These are phyloP conservation scores for Colletotrichum sp. DNA, from an alignment of 2,329 filamentous ascomycete genomes.

Conservation along the genomic window DNA sequence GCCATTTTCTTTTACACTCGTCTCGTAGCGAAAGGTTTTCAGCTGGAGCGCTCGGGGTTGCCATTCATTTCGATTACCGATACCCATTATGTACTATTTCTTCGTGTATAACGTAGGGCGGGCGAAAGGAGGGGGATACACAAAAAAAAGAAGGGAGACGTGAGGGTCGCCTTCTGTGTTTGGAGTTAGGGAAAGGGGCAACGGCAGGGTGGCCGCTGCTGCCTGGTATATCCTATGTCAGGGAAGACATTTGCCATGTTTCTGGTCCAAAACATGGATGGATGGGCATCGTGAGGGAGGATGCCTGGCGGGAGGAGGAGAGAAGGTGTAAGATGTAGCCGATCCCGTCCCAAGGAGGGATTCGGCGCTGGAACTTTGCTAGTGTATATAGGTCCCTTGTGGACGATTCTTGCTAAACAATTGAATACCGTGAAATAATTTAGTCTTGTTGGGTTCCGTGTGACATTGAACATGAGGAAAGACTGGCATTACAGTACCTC, in stretches of 20 bases:
- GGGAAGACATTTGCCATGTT: neutral
- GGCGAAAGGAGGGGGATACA: neutral
- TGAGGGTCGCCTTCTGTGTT: neutral
- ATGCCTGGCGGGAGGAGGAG: neutral
- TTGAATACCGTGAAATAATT: neutral
- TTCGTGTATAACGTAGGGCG: conserved; percentile 1
- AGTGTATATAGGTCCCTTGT: neutral
- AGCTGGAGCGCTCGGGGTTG: conserved; percentile 1
- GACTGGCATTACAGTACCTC: neutral
- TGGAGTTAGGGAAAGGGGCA: neutral
- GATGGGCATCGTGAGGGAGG: neutral
- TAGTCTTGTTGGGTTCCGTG: neutral
- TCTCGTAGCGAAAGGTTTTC: neutral
- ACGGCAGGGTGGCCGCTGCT: neutral
- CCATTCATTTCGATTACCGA: conserved; percentile 15
- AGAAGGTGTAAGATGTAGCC: neutral
- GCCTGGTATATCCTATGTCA: neutral
- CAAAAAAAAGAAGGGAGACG: neutral
- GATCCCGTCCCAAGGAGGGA: neutral
- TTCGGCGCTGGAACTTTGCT: neutral
- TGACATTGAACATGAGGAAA: neutral
- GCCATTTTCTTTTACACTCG: neutral
- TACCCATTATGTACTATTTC: conserved; percentile 18
- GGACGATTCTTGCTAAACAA: neutral
- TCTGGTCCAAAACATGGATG: neutral